Conservation (phyloP, 2,329 filamentous ascomycete species). For the Claviceps sorghi region DNA sequence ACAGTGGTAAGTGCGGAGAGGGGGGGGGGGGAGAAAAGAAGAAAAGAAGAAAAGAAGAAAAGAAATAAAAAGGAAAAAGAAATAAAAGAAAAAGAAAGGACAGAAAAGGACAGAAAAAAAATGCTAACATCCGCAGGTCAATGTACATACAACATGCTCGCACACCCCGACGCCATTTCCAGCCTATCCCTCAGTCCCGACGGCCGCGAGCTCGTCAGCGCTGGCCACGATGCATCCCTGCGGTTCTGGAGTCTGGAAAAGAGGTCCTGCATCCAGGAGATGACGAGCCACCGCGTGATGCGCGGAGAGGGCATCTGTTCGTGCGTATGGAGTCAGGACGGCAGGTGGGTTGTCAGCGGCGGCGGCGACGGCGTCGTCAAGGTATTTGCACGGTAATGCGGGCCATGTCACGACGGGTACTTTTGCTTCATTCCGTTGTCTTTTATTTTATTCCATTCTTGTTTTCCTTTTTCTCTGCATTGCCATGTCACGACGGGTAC, state of each 20-base stretch:
- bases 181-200: conserved; percentile 84
- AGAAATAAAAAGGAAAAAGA: not conserved
- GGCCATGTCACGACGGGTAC: not conserved
- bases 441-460: not conserved
- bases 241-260: conserved; percentile 97
- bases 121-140: conserved; percentile 50
- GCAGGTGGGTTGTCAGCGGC: conserved; percentile 83
- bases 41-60: not conserved
- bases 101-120: not conserved
- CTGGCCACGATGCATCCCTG: conserved; percentile 86
- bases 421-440: not conserved
- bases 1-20: conserved; percentile 89
- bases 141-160: conserved; percentile 98
- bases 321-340: conserved; percentile 92
- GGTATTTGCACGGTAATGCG: conserved; percentile 51
- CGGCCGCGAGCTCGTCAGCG: conserved; percentile 85
- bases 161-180: conserved; percentile 86
- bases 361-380: conserved; percentile 94
- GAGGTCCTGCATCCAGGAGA: conserved; percentile 85
- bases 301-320: conserved; percentile 88
- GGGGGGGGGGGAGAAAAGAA: not conserved
- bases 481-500: not conserved
- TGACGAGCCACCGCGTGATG: conserved; percentile 87
- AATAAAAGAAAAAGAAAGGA: not conserved
- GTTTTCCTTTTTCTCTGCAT: not conserved